These are phyloP conservation scores for Solanum ossicruentum DNA, from an alignment of 257 asterid genomes.

Conservation along the genomic window DNA sequence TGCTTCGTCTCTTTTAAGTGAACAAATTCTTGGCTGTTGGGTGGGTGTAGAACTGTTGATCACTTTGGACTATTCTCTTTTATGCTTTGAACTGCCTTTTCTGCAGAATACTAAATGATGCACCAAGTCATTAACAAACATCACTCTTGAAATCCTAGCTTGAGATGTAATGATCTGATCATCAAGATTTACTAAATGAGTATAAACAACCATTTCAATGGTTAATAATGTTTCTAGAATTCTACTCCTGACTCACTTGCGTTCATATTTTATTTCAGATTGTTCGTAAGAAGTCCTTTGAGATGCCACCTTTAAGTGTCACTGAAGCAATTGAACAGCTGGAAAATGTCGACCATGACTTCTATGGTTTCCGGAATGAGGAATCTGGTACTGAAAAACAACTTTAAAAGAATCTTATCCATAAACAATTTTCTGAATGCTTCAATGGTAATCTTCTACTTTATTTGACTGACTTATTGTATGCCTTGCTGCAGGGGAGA, in stretches of 20 bases:
- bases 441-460: background rate
- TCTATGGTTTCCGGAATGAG: conserved; percentile 83
- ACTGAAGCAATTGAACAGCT: conserved; percentile 90
- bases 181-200: background rate
- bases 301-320: conserved; percentile 83
- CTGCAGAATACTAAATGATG: background rate
- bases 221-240: background rate
- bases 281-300: conserved; percentile 79
- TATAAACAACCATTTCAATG: background rate
- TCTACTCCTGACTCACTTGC: background rate
- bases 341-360: conserved; percentile 81
- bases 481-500: conserved; percentile 41
- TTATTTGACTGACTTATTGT: background rate
- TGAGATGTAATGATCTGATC: background rate
- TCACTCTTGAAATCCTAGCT: background rate
- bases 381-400: conserved; percentile 43
- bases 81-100: background rate
- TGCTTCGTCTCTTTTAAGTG: background rate
- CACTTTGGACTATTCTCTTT: background rate
- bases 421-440: background rate
- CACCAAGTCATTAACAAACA: background rate
- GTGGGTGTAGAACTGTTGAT: background rate
- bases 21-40: background rate
- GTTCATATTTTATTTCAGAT: conserved; percentile 25
- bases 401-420: background rate